Conservation (phyloP, 116 monocot species). For the Zostera marina region DNA sequence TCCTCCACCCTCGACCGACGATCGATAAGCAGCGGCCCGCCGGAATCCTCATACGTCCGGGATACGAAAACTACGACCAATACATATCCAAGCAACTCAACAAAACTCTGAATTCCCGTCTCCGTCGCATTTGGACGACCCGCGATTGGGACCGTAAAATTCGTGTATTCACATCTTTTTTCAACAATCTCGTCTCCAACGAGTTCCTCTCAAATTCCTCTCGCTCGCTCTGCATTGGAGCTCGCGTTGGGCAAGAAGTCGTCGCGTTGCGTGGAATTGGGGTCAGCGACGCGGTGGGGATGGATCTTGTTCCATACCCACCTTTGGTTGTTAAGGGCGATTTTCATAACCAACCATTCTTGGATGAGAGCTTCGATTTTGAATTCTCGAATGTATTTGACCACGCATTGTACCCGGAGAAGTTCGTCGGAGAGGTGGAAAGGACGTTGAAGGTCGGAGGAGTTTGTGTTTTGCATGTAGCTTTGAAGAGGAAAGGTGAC, state of each 20-base stretch:
- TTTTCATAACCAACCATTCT: constrained; percentile 80
- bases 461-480: constrained; percentile 54
- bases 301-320: constrained; percentile 69
- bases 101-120: constrained; percentile 76
- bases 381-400: constrained; percentile 97
- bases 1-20: not conserved
- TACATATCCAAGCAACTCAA: constrained; percentile 80
- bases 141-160: constrained; percentile 94
- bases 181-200: constrained; percentile 22
- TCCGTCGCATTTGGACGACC: constrained; percentile 70
- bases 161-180: constrained; percentile 54
- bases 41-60: constrained; percentile 51
- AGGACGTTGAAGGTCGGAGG: constrained; percentile 64
- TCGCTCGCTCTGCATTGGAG: constrained; percentile 67
- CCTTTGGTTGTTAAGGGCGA: constrained; percentile 70
- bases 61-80: constrained; percentile 45
- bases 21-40: not conserved
- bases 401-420: constrained; percentile 73
- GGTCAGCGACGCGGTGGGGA: constrained; percentile 44
- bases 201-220: constrained; percentile 55
- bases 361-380: constrained; percentile 50
- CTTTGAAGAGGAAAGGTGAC: constrained; percentile 52
- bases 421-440: constrained; percentile 63
- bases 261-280: constrained; percentile 55
- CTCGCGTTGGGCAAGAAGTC: constrained; percentile 76